phyloP scores from a whole-genome alignment of 2,329 filamentous ascomycete genomes.

The Fusarium virguliforme region DNA sequence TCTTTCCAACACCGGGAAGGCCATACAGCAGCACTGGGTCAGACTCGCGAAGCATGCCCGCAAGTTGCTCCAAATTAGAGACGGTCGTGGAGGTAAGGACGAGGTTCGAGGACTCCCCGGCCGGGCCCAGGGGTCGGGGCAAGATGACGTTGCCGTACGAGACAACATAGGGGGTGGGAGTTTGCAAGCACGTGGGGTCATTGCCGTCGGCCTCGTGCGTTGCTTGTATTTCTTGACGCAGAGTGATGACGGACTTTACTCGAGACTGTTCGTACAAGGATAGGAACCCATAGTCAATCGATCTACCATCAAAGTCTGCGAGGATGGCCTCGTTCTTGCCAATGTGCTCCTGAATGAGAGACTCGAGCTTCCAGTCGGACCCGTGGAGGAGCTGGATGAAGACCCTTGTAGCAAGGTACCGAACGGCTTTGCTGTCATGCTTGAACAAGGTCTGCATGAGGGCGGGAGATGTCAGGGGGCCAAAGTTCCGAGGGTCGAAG shows the following conservation, averaged over 20 bases:
- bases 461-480: conserved; percentile 74
- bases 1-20: conserved; percentile 91
- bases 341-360: conserved; percentile 78
- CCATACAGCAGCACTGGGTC: conserved; percentile 87
- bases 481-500: conserved; percentile 80
- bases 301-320: conserved; percentile 81
- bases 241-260: conserved; percentile 62
- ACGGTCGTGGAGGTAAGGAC: conserved; percentile 82
- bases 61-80: conserved; percentile 80
- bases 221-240: conserved; percentile 59
- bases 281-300: conserved; percentile 84
- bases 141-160: conserved; percentile 78
- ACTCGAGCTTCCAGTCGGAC: conserved; percentile 83
- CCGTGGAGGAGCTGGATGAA: conserved; percentile 85
- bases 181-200: conserved; percentile 52
- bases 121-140: conserved; percentile 71
- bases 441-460: conserved; percentile 79
- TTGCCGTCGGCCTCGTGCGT: conserved; percentile 26
- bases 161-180: conserved; percentile 73
- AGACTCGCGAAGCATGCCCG: conserved; percentile 75
- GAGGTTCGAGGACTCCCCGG: conserved; percentile 66
- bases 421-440: conserved; percentile 72
- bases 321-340: conserved; percentile 72
- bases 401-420: conserved; percentile 86
- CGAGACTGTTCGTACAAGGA: conserved; percentile 72